Conservation (phyloP, 805 yeast species). For the Saccharomycopsis lassenensis region DNA sequence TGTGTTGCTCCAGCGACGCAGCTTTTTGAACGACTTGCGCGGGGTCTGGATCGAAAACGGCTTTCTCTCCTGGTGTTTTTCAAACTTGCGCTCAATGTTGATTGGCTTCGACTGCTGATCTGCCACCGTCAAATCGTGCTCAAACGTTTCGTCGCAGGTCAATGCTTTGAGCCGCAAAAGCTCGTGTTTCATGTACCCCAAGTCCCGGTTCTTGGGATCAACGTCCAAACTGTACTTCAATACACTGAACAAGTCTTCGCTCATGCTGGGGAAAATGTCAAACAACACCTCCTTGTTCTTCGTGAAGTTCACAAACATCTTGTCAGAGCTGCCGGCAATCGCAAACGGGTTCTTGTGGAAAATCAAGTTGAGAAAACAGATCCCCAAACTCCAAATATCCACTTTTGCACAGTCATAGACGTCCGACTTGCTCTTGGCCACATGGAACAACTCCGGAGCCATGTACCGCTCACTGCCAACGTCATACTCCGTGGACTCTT, state of each 20-base stretch:
- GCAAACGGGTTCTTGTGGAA: conserved; percentile 88
- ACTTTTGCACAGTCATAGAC: conserved; percentile 67
- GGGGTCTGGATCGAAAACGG: conserved; percentile 61
- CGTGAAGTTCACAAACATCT: conserved; percentile 23
- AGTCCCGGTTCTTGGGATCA: conserved; percentile 77
- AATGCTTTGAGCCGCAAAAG: conserved; percentile 50
- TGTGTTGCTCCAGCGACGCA: too few species aligned
- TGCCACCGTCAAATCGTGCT: conserved; percentile 2
- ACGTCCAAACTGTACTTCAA: conserved; percentile 67
- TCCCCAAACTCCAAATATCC: conserved; percentile 85
- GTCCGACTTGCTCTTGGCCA: conserved; percentile 20
- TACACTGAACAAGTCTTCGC: conserved; percentile 77
- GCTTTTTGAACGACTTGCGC: conserved; percentile 22
- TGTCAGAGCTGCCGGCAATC: conserved; percentile 48
- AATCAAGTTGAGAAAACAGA: conserved; percentile 68
- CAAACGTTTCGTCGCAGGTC: conserved; percentile 58
- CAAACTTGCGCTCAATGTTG: conserved; percentile 21
- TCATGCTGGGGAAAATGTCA: conserved; percentile 85
- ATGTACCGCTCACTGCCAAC: conserved; percentile 86
- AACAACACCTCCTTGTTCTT: conserved; percentile 80
- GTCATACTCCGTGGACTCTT: conserved; percentile 71
- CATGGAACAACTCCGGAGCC: conserved; percentile 90
- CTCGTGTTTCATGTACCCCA: conserved; percentile 49
- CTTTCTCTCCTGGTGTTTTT: conserved; percentile 30
- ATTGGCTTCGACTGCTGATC: conserved; percentile 20